A percentile compares a stretch with the other conserved stretches of the same genome.
Evolutionary conservation across 306 rosid species (phyloP).

Genomic region (Prunus salicina): DNA sequence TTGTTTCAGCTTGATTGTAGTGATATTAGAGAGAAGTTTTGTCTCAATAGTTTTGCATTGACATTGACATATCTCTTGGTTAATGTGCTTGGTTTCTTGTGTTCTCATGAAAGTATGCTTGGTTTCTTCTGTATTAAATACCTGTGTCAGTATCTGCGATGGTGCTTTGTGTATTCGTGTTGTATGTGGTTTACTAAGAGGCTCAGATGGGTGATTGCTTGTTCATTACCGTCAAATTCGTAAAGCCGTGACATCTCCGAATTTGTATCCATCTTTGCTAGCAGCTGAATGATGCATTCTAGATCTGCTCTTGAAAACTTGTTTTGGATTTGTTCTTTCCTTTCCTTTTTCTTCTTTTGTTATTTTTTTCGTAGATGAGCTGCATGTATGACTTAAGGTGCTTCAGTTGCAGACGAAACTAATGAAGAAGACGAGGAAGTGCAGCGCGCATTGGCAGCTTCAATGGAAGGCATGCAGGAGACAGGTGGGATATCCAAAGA

Average conservation of each 20-base stretch:
- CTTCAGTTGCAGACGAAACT: constrained; percentile 41
- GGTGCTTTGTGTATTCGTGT: no score
- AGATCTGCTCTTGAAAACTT: no score
- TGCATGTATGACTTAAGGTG: constrained; percentile 4
- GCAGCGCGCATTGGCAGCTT: constrained; percentile 65
- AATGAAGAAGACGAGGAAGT: constrained; percentile 72
- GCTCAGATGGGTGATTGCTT: not conserved
- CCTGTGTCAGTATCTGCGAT: not conserved
- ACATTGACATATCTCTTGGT: not conserved
- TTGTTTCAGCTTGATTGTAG: not conserved
- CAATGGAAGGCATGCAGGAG: constrained; percentile 64
- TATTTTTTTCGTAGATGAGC: not conserved
- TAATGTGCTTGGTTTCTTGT: not conserved
- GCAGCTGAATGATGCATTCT: not conserved
- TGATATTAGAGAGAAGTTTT: not conserved
- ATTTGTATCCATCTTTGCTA: not conserved
- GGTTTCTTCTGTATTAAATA: not conserved
- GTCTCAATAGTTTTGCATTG: not conserved
- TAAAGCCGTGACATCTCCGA: not conserved
- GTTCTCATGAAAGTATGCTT: not conserved
- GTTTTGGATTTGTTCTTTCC: not conserved
- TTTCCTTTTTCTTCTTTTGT: not conserved
- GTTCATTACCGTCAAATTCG: not conserved
- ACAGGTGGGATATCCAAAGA: constrained; percentile 31
- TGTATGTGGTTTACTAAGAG: not conserved